phyloP scores from a whole-genome alignment of 495 filamentous ascomycete species.

The Lepraria neglecta region DNA sequence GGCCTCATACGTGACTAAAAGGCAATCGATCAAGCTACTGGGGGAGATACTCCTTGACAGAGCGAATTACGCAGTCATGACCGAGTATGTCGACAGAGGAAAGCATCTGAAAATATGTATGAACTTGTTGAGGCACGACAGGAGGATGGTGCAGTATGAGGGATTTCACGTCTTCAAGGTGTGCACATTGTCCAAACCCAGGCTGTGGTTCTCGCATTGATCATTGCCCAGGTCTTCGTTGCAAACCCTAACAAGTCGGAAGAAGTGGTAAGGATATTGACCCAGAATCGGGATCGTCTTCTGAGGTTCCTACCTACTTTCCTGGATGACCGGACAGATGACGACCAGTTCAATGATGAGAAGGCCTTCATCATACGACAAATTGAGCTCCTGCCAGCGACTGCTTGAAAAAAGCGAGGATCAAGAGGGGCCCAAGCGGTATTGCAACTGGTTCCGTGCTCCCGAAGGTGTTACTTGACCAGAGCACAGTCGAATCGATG shows the following conservation, averaged over 20 bases:
- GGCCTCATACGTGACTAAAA: conserved; percentile 94
- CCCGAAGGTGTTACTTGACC: no score
- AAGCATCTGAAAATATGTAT: conserved; percentile 97
- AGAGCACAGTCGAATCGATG: no score
- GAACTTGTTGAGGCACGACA: conserved; percentile 89
- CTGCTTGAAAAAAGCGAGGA: neutral
- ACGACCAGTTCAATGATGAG: conserved; percentile 98
- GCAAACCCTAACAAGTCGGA: conserved; percentile 94
- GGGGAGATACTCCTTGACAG: conserved; percentile 92
- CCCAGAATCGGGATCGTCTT: conserved; percentile 90
- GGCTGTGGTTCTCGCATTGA: neutral
- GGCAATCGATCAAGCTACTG: conserved; percentile 94
- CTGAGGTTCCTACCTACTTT: conserved; percentile 85
- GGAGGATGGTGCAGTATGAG: conserved; percentile 98
- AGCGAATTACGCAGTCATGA: conserved; percentile 97
- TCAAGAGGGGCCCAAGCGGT: no score
- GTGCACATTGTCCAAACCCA: conserved; percentile 14
- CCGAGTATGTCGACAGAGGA: conserved; percentile 85
- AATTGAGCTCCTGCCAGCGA: conserved; percentile 48
- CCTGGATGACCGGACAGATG: conserved; percentile 88
- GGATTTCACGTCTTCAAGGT: conserved; percentile 99
- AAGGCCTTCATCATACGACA: conserved; percentile 93
- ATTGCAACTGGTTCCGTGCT: no score
- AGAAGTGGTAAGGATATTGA: conserved; percentile 86
- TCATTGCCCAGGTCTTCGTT: conserved; percentile 68